These are phyloP conservation scores for Bjerkandera adusta DNA, from an alignment of 1,284 basidiomycete species.

Conservation along the genomic window DNA sequence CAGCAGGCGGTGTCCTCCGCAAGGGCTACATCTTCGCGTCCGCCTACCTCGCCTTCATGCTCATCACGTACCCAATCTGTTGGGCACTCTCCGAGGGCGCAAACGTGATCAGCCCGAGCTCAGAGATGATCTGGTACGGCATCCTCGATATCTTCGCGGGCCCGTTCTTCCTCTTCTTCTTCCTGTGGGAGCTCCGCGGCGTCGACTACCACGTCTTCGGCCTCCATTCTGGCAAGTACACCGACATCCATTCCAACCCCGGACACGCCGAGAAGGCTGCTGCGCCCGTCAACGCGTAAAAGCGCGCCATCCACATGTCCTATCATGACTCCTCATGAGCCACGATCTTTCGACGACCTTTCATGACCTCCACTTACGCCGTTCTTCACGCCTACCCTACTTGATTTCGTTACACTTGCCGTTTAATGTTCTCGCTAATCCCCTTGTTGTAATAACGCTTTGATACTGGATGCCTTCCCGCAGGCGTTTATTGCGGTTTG, in stretches of 20 bases:
- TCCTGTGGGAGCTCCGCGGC: slow-evolving; percentile 24
- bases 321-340: no score
- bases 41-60: slow-evolving; percentile 43
- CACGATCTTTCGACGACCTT: no score
- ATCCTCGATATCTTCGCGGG: slow-evolving; percentile 54
- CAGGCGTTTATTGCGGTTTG: no score
- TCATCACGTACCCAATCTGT: slow-evolving; percentile 47
- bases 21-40: slow-evolving; percentile 39
- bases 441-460: no score
- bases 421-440: no score
- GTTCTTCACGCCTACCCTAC: no score
- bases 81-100: slow-evolving; percentile 46
- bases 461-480: no score
- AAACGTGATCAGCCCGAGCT: slow-evolving; percentile 40
- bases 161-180: slow-evolving; percentile 38
- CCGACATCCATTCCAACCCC: slow-evolving; percentile 18
- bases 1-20: slow-evolving; percentile 34
- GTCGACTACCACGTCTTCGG: slow-evolving; percentile 25
- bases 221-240: slow-evolving; percentile 25
- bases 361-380: no score
- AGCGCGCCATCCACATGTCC: no score
- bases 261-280: slow-evolving; percentile 11
- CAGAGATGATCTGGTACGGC: slow-evolving; percentile 54
- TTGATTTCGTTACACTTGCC: no score
- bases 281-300: no score